Evolutionary conservation across 164 flowering plant genomes (phyloP).

Genomic region (Tetrastigma voinierianum): DNA sequence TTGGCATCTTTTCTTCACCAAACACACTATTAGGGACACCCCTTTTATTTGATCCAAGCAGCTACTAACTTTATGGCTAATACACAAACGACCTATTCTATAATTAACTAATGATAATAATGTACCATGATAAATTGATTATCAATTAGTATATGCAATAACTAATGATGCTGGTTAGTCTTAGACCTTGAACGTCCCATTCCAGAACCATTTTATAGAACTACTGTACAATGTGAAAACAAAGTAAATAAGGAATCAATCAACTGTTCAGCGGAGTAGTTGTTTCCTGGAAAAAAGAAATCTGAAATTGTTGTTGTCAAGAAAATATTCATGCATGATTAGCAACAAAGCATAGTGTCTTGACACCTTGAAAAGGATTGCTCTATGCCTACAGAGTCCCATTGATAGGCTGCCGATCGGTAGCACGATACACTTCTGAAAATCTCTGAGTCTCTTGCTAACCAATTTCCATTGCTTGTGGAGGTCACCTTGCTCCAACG

Average conservation of each 20-base stretch:
- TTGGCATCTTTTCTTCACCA: too few species aligned
- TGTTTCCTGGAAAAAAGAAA: too few species aligned
- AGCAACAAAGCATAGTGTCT: not conserved
- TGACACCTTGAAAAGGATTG: slow-evolving; percentile 87
- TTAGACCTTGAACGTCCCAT: too few species aligned
- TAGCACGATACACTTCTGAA: slow-evolving; percentile 62
- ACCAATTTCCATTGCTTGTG: slow-evolving; percentile 64
- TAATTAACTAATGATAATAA: too few species aligned
- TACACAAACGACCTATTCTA: not conserved
- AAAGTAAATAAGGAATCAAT: not conserved
- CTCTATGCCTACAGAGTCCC: slow-evolving; percentile 95
- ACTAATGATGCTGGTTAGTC: too few species aligned
- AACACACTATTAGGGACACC: too few species aligned
- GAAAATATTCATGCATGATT: not conserved
- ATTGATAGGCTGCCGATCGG: slow-evolving; percentile 81
- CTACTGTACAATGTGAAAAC: too few species aligned
- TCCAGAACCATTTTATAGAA: too few species aligned
- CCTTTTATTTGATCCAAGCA: not conserved
- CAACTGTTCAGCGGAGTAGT: too few species aligned
- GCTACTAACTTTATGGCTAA: slow-evolving; percentile 8
- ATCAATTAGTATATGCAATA: too few species aligned
- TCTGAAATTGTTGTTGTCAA: too few species aligned
- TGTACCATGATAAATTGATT: too few species aligned
- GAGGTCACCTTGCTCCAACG: slow-evolving; percentile 80
- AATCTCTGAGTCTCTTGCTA: slow-evolving; percentile 62